Percentiles rank a stretch among this genome's conserved stretches.
Conservation (phyloP, 768 basidiomycete genomes). For the Amanita polypyramis region DNA sequence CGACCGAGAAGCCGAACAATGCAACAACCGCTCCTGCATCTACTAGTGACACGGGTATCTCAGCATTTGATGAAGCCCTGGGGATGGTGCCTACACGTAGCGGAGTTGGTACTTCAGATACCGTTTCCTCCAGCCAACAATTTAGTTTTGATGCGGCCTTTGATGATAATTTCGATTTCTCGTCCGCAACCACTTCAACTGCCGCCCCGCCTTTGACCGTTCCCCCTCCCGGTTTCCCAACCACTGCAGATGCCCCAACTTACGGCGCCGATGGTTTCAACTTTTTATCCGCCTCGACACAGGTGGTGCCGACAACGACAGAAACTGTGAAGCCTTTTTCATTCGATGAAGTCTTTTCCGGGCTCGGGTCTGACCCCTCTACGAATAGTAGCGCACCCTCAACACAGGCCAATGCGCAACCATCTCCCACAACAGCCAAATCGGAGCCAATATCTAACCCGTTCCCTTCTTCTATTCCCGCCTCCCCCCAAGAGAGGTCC, state of each 20-base stretch:
- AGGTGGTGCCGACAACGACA: slow-evolving; percentile 7
- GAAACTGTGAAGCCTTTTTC: slow-evolving; percentile 12
- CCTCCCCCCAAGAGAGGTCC: slow-evolving; percentile 14
- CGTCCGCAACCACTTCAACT: slow-evolving; percentile 12
- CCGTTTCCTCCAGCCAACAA: slow-evolving; percentile 7
- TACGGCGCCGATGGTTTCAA: slow-evolving; percentile 14
- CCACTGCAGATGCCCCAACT: slow-evolving; percentile 16
- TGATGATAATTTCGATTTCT: slow-evolving; percentile 55
- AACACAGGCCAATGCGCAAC: slow-evolving; percentile 8
- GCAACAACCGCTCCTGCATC: slow-evolving; percentile 11
- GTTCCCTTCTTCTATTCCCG: not conserved
- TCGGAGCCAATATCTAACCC: not conserved
- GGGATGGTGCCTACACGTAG: slow-evolving; percentile 31
- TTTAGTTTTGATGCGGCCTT: slow-evolving; percentile 58
- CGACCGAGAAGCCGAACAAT: slow-evolving; percentile 9
- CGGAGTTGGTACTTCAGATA: slow-evolving; percentile 20
- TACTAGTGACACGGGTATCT: slow-evolving; percentile 32
- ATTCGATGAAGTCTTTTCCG: slow-evolving; percentile 49
- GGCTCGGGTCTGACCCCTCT: slow-evolving; percentile 28
- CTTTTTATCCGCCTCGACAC: not conserved
- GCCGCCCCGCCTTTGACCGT: slow-evolving; percentile 18
- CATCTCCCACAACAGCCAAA: not conserved
- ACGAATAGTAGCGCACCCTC: slow-evolving; percentile 27
- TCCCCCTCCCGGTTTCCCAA: slow-evolving; percentile 20
- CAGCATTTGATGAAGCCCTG: slow-evolving; percentile 70